Evolutionary conservation across 768 basidiomycete genomes (phyloP), one percentile per base, ranked within the genome.

Genomic region (Holtermanniella nyarrowii): DNA sequence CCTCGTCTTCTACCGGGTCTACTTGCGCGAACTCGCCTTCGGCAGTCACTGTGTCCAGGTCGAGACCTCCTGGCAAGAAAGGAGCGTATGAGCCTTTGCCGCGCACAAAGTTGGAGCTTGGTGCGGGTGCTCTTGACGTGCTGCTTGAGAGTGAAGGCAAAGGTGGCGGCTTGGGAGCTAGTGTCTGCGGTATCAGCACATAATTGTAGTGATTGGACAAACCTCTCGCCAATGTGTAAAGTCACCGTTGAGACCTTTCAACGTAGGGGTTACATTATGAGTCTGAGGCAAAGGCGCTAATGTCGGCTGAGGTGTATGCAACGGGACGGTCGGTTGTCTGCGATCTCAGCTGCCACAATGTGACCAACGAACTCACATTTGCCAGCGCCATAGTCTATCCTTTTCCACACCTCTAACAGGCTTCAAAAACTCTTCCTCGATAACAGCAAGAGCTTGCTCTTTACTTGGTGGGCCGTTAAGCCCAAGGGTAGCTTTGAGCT

Each of bases 61-160:
- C 88, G 10, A 97, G 74, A 2, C 95, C 95, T 43, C 95, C 95
- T 4, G 95, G 95, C 74, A 82, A 79, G 72, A 97, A 97, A 1
- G 95, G 95, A 7, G 91, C 80, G 72, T 91, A 81, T 42, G 85
- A 85, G 20, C 89, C 85, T 72, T 93, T 95, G 42, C 95, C 95
- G 52, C 91, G 77, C 18, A 97, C 90, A 71, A 97, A 97, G 50
- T 80, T 83, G 49, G 80, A 77, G 52, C 77, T 77, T 0, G 84
- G 79, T 13, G 82, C 88, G 5, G 90, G 91, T 2, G 86, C 85
- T 46, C 93, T 72, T 24, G 87, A 86, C 1, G 86, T 88, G 11
- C 90, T 95, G 1, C 83, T 87, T 3, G 86, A 75, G 16, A 86
- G 86, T 14, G 82, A 83, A 16, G 68, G 64, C 27, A 78, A 68